Base-by-base conservation (phyloP, 352 stramenopile species). In the Pseudoperonospora humuli region DNA sequence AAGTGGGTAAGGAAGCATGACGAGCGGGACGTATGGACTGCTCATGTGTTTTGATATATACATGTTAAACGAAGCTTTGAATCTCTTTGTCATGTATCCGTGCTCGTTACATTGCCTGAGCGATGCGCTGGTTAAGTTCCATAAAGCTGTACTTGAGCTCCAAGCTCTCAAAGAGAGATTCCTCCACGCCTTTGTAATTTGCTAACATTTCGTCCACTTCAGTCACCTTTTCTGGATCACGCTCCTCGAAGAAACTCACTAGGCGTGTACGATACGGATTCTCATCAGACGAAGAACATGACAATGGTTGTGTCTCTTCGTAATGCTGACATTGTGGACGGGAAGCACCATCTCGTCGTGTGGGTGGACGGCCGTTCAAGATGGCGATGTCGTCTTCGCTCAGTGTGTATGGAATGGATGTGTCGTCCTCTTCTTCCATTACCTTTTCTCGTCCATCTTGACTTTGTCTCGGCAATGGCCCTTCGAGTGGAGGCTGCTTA, bases 111-210 rank as follows among this genome's bases (percentile, higher is more conserved):
- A 74, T 34, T 35, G 45, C 44, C 28, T 72, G 61, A 1, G 58
- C 54, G 11, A 78, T 73, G 23, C 63, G 61, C 23, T 67, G 52
- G 41, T 74, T 73, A 20, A 90, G 46, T 45, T 70, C 63, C 57
- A 84, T 67, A 52, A 84, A 86, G 54, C 70, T 79, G 56, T 92
- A 92, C 54, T 92, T 92, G 35, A 92, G 72, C 43, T 85, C 70
- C 15, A 92, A 59, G 27, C 75, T 88, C 33, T 92, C 70, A 31
- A 92, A 86, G 5, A 92, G 62, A 42, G 67, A 82, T 8, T 63
- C 57, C 44, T 92, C 79, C 10, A 89, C 76, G 21, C 76, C 79
- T 11, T 54, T 57, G 53, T 92, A 92, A 45, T 54, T 87, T 24
- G 62, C 46, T 1, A 92, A 59, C 76, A 89, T 89, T 5, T 76